phyloP scores from a whole-genome alignment of 2,329 filamentous ascomycete genomes.

The Chrysoporthe austroafricana region DNA sequence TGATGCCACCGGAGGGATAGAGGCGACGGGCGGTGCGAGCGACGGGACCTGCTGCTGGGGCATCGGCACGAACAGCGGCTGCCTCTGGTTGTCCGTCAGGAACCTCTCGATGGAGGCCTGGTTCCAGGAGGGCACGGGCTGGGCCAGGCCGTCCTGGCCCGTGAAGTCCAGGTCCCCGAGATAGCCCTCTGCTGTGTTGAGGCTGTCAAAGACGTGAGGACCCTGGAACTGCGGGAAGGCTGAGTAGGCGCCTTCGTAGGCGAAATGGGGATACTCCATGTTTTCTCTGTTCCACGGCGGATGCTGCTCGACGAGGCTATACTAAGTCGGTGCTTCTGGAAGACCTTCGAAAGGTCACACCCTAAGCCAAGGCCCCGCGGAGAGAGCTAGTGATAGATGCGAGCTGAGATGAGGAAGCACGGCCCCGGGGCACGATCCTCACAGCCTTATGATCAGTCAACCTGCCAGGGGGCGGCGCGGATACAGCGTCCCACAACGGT shows the following conservation, averaged over 20 bases:
- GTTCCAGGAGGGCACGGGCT: conserved; percentile 31
- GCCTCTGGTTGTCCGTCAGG: conserved; percentile 36
- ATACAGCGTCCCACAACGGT: background rate
- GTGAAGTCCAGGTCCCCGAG: conserved; percentile 34
- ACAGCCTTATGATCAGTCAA: conserved; percentile 20
- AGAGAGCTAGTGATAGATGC: background rate
- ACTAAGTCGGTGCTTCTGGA: background rate
- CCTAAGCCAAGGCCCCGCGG: background rate
- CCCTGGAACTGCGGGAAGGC: conserved; percentile 14
- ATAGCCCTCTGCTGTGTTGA: conserved; percentile 6
- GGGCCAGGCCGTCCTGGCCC: conserved; percentile 31
- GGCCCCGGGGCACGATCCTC: conserved; percentile 1
- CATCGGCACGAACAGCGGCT: conserved; percentile 34
- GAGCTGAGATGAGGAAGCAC: conserved; percentile 12
- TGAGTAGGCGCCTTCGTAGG: conserved; percentile 13
- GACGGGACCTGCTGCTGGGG: conserved; percentile 24
- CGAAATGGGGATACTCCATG: conserved; percentile 18
- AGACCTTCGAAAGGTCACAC: background rate
- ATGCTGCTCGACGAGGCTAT: background rate
- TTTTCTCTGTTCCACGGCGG: background rate
- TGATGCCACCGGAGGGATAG: conserved; percentile 30
- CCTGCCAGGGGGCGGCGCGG: background rate
- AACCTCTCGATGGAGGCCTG: conserved; percentile 35
- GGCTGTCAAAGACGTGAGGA: conserved; percentile 9
- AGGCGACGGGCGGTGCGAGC: conserved; percentile 18